Base-by-base conservation (phyloP, 2,329 filamentous ascomycete genomes). In the Penicillium sp. region DNA sequence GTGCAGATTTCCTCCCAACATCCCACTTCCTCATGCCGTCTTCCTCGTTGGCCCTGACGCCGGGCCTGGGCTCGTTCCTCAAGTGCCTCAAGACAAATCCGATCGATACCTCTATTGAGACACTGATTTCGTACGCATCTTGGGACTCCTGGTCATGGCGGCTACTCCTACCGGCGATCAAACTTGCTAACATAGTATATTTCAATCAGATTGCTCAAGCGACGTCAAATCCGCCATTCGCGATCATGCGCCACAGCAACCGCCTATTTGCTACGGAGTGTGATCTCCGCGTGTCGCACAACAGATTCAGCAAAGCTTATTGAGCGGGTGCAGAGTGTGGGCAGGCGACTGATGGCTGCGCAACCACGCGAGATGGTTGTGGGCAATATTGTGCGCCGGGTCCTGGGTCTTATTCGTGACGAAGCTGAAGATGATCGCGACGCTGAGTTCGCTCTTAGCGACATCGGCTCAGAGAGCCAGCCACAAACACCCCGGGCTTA, bases 321-420 rank as follows among this genome's bases (percentile, higher is more conserved):
- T 57, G 84, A 88, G 65, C 87, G 90, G 62, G 87, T 99, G 59
- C 87, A 89, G 62, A 83, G 86, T 57, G 86, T 93, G 24, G 94
- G 94, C 54, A 83, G 86, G 65, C 85, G 86, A 53, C 81, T 99
- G 42, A 87, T 89, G 35, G 85, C 88, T 53, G 92, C 94, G 8
- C 91, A 96, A 67, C 93, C 93, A 16, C 85, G 89, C 58, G 94
- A 97, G 77, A 87, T 96, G 65, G 90, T 92, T 5, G 91, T 97
- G 43, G 93, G 92, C 50, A 99, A 99, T 69, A 92, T 99, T 64
- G 90, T 97, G 45, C 86, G 92, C 58, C 87, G 94, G 60, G 89
- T 97, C 2, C 79, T 99, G 37, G 90, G 92, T 42, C 82, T 99
- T 61, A 94, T 99, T 62, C 86, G 94, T 50, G 92, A 97, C 69